phyloP scores from a whole-genome alignment of 352 stramenopile genomes.

The Globisporangium recalcitrans region DNA sequence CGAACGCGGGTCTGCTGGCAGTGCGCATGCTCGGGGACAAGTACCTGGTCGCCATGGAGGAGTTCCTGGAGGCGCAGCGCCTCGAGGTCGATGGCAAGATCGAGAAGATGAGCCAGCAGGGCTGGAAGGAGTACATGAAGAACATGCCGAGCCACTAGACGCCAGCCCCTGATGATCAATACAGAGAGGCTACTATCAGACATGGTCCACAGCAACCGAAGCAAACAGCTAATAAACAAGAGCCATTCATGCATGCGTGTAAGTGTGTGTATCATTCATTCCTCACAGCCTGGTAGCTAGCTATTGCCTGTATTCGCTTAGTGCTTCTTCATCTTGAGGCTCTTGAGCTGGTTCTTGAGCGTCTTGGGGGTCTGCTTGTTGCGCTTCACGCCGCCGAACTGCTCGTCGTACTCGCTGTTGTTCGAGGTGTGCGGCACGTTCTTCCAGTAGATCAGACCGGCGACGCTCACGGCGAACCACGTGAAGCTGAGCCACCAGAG shows the following conservation, averaged over 20 bases:
- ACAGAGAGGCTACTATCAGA: neutral
- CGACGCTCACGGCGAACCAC: conserved; percentile 52
- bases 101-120: conserved; percentile 75
- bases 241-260: neutral
- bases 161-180: neutral
- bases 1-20: conserved; percentile 96
- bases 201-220: neutral
- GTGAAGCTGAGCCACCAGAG: conserved; percentile 45
- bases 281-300: neutral
- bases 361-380: conserved; percentile 65
- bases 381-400: conserved; percentile 10
- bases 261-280: neutral
- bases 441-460: conserved; percentile 61
- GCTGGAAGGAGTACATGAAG: conserved; percentile 90
- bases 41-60: conserved; percentile 86
- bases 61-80: conserved; percentile 91
- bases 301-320: neutral
- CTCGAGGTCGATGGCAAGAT: conserved; percentile 92
- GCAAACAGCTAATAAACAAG: neutral
- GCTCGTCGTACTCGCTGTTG: conserved; percentile 5
- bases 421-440: conserved; percentile 36
- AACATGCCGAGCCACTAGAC: conserved; percentile 48
- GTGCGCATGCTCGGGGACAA: conserved; percentile 91
- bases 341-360: conserved; percentile 72
- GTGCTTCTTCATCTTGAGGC: conserved; percentile 63